Percentiles rank a stretch among this genome's conserved stretches.
These are phyloP conservation scores for Fragilaria radians DNA, from an alignment of 108 stramenopile genomes.

Conservation along the genomic window DNA sequence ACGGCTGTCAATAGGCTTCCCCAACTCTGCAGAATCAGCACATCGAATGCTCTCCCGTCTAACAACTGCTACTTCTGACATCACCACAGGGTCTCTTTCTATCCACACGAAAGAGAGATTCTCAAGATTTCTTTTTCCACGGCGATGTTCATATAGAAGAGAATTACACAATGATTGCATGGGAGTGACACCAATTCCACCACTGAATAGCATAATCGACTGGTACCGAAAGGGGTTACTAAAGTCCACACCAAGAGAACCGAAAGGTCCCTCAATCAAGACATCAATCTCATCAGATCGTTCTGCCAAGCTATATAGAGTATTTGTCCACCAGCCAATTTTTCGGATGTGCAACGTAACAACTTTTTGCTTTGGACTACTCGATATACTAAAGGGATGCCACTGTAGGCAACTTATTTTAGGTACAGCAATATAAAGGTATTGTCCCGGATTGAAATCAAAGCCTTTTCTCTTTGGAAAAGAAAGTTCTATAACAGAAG, in stretches of 20 bases:
- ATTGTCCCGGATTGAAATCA: constrained; percentile 41
- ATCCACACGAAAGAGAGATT: constrained; percentile 33
- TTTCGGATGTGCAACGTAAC: constrained; percentile 37
- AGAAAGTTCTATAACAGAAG: constrained; percentile 26
- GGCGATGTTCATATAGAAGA: constrained; percentile 24
- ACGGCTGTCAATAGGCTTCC: neutral
- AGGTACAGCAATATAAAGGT: constrained; percentile 30
- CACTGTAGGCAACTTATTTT: constrained; percentile 18
- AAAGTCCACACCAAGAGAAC: constrained; percentile 29
- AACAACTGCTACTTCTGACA: constrained; percentile 6
- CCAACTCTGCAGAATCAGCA: neutral
- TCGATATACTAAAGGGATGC: constrained; percentile 32
- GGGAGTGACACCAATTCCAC: constrained; percentile 48
- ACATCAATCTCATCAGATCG: constrained; percentile 8
- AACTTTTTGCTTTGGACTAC: constrained; percentile 5
- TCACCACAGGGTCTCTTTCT: constrained; percentile 14
- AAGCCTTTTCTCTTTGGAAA: constrained; percentile 30
- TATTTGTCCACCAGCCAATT: constrained; percentile 33
- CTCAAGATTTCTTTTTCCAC: constrained; percentile 14
- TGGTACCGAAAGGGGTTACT: constrained; percentile 20
- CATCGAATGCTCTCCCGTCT: neutral
- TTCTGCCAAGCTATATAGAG: constrained; percentile 23
- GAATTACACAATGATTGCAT: constrained; percentile 17
- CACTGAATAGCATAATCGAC: constrained; percentile 31
- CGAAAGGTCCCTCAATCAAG: constrained; percentile 44